These are phyloP conservation scores for Blumeria graminis DNA, from an alignment of 2,329 filamentous ascomycete genomes.

Conservation along the genomic window DNA sequence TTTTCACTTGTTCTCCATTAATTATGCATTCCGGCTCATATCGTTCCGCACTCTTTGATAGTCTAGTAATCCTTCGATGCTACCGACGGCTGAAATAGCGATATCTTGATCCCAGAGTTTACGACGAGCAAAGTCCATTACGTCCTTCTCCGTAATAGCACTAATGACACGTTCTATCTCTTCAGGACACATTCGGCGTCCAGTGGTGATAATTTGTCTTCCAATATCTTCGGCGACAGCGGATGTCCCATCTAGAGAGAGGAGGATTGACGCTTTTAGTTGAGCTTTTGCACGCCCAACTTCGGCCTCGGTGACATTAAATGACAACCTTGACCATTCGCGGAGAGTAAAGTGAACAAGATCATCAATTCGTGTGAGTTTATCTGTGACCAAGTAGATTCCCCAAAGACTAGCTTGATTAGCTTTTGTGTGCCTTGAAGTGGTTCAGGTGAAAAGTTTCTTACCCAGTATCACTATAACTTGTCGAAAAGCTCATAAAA, in stretches of 20 bases:
- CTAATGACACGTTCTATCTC: slow-evolving; percentile 89
- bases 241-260: slow-evolving; percentile 92
- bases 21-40: slow-evolving; percentile 51
- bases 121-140: slow-evolving; percentile 86
- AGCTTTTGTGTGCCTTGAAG: slow-evolving; percentile 12
- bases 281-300: slow-evolving; percentile 97
- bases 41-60: slow-evolving; percentile 61
- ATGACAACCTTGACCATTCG: slow-evolving; percentile 89
- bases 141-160: slow-evolving; percentile 77
- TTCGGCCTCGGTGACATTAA: slow-evolving; percentile 70
- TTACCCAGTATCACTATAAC: slow-evolving; percentile 97
- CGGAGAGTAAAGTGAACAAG: slow-evolving; percentile 95
- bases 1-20: too few relatives aligned
- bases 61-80: slow-evolving; percentile 60
- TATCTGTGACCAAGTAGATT: slow-evolving; percentile 92
- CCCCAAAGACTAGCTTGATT: slow-evolving; percentile 62
- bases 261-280: slow-evolving; percentile 92
- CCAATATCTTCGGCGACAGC: slow-evolving; percentile 96
- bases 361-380: slow-evolving; percentile 70
- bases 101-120: slow-evolving; percentile 97
- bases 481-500: slow-evolving; percentile 99
- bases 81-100: slow-evolving; percentile 77
- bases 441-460: slow-evolving; percentile 12
- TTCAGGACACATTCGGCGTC: slow-evolving; percentile 67
- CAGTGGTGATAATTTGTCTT: slow-evolving; percentile 93